A percentile compares a stretch with the other conserved stretches of the same genome.
Conservation (phyloP, 805 yeast genomes). For the Lachancea quebecensis region DNA sequence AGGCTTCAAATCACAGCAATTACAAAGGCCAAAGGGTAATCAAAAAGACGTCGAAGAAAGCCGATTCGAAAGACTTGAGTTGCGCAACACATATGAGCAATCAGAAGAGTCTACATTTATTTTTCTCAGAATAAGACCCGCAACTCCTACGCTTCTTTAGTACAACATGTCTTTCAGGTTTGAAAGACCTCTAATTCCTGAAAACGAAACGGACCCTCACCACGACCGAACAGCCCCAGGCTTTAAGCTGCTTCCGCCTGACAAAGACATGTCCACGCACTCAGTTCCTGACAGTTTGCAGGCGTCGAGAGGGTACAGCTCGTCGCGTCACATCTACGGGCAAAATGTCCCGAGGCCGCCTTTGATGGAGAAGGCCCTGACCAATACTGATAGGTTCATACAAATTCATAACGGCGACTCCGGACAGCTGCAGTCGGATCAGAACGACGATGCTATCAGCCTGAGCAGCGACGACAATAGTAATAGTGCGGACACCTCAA, state of each 20-base stretch:
- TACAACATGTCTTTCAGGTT: slow-evolving; percentile 6
- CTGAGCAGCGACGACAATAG: slow-evolving; percentile 5
- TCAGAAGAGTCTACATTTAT: neutral
- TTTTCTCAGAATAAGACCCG: neutral
- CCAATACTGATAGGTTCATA: slow-evolving; percentile 29
- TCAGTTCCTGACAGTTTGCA: slow-evolving; percentile 6
- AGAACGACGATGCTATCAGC: slow-evolving; percentile 4
- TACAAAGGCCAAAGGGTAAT: too few relatives aligned
- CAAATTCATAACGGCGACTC: slow-evolving; percentile 12
- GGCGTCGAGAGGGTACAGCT: neutral
- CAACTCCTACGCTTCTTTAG: neutral
- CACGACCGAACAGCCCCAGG: too few relatives aligned
- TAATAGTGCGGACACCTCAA: slow-evolving; percentile 1
- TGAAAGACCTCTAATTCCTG: slow-evolving; percentile 27
- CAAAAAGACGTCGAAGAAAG: too few relatives aligned
- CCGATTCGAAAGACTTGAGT: neutral
- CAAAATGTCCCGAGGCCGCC: slow-evolving; percentile 9
- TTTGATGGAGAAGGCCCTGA: slow-evolving; percentile 23
- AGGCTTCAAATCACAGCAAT: too few relatives aligned
- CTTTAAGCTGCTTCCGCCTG: too few relatives aligned
- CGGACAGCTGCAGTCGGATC: slow-evolving; percentile 1
- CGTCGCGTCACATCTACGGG: slow-evolving; percentile 7
- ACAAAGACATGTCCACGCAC: slow-evolving; percentile 1
- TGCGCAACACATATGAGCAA: neutral
- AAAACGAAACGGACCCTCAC: slow-evolving; percentile 14